Conservation (phyloP, 257 asterid genomes). For the Parsonsia alboflavescens region DNA sequence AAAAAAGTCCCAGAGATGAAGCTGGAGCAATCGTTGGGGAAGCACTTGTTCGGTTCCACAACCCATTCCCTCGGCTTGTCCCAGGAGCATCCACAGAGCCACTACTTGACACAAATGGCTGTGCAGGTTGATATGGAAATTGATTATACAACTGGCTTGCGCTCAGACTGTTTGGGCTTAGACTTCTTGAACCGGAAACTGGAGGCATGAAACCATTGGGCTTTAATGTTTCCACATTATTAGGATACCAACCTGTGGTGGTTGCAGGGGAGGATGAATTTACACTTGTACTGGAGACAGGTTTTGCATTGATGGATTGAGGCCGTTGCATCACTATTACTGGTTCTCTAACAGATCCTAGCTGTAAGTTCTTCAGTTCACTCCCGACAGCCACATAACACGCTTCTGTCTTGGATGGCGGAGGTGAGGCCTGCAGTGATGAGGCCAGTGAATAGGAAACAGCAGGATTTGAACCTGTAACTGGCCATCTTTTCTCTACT, state of each 20-base stretch:
- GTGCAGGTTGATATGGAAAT: slow-evolving; percentile 41
- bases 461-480: slow-evolving; percentile 38
- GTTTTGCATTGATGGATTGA: slow-evolving; percentile 32
- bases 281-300: slow-evolving; percentile 32
- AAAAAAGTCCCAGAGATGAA: slow-evolving; percentile 60
- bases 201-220: slow-evolving; percentile 37
- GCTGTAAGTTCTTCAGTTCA: slow-evolving; percentile 55
- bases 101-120: slow-evolving; percentile 34
- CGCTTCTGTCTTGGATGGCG: slow-evolving; percentile 39
- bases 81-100: slow-evolving; percentile 32
- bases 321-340: slow-evolving; percentile 55
- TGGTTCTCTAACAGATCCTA: slow-evolving; percentile 66
- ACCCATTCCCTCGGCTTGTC: slow-evolving; percentile 27
- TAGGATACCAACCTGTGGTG: slow-evolving; percentile 36
- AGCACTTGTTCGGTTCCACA: slow-evolving; percentile 36
- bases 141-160: slow-evolving; percentile 41
- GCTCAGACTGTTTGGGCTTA: slow-evolving; percentile 22
- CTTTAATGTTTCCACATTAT: slow-evolving; percentile 29
- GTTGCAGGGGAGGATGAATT: slow-evolving; percentile 48
- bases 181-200: slow-evolving; percentile 35
- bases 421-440: slow-evolving; percentile 42
- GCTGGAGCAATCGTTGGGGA: slow-evolving; percentile 46
- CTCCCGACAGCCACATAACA: slow-evolving; percentile 32
- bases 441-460: slow-evolving; percentile 37
- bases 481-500: slow-evolving; percentile 63